Percentiles rank a stretch among this genome's conserved stretches.
Conservation (phyloP, 345 rosid species). For the Carallia pectinifolia region DNA sequence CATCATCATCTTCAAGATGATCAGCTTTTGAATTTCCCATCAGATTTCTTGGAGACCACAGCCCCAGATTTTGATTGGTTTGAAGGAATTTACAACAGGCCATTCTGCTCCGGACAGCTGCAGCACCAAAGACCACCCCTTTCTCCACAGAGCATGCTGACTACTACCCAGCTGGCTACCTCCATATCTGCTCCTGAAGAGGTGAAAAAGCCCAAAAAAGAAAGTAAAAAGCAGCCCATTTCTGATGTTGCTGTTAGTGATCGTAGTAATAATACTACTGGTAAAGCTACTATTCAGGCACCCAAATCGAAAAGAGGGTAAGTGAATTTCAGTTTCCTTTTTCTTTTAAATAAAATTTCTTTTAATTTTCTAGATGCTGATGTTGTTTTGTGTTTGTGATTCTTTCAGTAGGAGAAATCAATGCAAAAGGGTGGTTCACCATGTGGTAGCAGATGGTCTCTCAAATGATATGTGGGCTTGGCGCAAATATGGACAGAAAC, state of each 20-base stretch:
- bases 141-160: conserved; percentile 29
- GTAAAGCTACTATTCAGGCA: conserved; percentile 21
- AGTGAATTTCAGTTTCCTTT: conserved; percentile 9
- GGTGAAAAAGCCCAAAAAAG: conserved; percentile 24
- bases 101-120: conserved; percentile 30
- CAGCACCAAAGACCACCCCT: no score
- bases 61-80: conserved; percentile 37
- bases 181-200: conserved; percentile 39
- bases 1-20: conserved; percentile 1
- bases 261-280: not conserved
- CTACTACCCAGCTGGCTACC: not conserved
- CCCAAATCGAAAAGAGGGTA: conserved; percentile 46
- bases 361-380: not conserved
- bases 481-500: conserved; percentile 87
- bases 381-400: not conserved
- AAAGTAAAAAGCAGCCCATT: conserved; percentile 19
- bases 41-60: conserved; percentile 28
- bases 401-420: conserved; percentile 47
- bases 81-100: conserved; percentile 40
- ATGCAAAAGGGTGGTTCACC: conserved; percentile 52
- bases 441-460: conserved; percentile 46
- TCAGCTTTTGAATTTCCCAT: conserved; percentile 20
- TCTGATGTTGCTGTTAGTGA: conserved; percentile 17
- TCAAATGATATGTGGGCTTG: conserved; percentile 73
- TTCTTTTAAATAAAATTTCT: not conserved